Evolutionary conservation across 2,329 filamentous ascomycete species (phyloP), one percentile per base, ranked within the genome.

Genomic region (Raffaelea arxii): DNA sequence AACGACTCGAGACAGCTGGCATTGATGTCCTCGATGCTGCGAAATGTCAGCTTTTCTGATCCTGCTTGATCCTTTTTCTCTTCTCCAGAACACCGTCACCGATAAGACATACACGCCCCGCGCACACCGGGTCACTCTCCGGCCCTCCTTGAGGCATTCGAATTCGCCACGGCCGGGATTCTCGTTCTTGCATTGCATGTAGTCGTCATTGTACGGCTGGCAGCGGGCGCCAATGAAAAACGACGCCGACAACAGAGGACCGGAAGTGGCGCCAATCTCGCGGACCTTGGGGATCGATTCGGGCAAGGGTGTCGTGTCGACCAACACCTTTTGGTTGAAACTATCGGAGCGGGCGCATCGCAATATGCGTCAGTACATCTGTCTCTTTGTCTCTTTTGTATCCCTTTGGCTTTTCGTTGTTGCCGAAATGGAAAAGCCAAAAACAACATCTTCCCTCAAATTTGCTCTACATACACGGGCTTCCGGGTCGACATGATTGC

Each of bases 131-230:
- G 92, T 98, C 52, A 98, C 92, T 68, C 92, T 86, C 65, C 92
- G 80, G 48, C 92, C 92, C 72, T 98, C 92, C 75, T 87, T 91
- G 77, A 98, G 71, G 70, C 92, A 98, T 57, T 95, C 87, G 53
- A 94, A 68, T 74, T 98, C 92, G 65, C 89, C 92, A 67, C 79
- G 81, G 59, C 92, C 92, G 53, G 86, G 84, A 59, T 88, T 82
- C 70, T 96, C 89, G 57, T 80, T 86, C 83, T 98, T 98, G 84
- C 92, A 98, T 74, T 94, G 86, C 91, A 98, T 98, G 72, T 85
- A 98, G 71, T 98, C 92, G 74, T 98, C 92, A 69, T 97, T 97
- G 77, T 90, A 98, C 48, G 86, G 75, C 65, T 79, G 84, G 82
- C 92, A 98, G 62, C 91, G 84, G 56, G 89, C 90, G 53, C 92